Evolutionary conservation across 352 stramenopile genomes (phyloP).

Genomic region (Aphanomyces astaci): DNA sequence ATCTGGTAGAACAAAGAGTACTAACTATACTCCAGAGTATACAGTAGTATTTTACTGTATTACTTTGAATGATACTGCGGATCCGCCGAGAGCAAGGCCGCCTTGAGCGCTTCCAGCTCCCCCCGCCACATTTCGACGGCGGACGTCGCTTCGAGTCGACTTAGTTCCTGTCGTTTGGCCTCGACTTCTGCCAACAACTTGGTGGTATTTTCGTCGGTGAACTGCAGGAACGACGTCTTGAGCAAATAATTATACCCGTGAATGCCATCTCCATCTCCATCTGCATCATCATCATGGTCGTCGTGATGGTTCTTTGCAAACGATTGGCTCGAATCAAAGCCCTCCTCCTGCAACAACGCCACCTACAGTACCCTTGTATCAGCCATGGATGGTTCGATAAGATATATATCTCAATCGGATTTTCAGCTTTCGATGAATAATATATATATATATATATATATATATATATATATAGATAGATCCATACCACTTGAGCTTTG

Average conservation of each 20-base stretch:
- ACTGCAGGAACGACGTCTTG: slow-evolving; percentile 96
- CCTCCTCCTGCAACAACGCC: background rate
- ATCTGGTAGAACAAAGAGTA: no score
- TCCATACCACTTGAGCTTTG: slow-evolving; percentile 21
- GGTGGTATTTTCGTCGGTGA: slow-evolving; percentile 93
- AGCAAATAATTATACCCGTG: slow-evolving; percentile 97
- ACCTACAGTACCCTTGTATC: no score
- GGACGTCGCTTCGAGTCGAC: slow-evolving; percentile 74
- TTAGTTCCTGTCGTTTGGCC: slow-evolving; percentile 83
- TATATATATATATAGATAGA: no score
- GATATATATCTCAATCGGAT: no score
- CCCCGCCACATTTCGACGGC: slow-evolving; percentile 83
- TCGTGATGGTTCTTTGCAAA: slow-evolving; percentile 9
- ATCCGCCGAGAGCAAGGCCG: slow-evolving; percentile 45
- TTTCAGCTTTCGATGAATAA: no score
- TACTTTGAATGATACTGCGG: slow-evolving; percentile 46
- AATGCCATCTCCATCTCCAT: slow-evolving; percentile 9
- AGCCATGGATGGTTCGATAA: no score
- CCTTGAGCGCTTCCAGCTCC: slow-evolving; percentile 52
- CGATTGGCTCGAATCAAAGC: background rate
- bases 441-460: no score
- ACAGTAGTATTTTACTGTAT: no score
- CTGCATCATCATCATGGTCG: slow-evolving; percentile 29
- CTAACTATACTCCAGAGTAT: no score
- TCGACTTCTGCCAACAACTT: slow-evolving; percentile 87